Evolutionary conservation across 345 rosid species (phyloP).

Genomic region (Ceriops decandra): DNA sequence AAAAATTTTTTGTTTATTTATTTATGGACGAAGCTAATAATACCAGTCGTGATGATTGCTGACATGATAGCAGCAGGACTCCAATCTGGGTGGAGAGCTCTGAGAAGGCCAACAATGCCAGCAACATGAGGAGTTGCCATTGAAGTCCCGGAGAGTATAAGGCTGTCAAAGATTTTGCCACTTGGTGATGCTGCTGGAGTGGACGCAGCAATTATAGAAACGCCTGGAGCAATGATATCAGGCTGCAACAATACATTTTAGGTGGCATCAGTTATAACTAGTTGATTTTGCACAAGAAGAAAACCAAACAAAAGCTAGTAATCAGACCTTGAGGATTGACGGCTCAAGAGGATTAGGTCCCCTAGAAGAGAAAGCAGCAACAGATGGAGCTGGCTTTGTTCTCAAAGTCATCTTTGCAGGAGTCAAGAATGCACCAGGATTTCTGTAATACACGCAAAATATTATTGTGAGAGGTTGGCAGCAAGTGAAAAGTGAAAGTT

Average conservation of each 20-base stretch:
- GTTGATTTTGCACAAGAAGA: not conserved
- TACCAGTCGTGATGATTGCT: slow-evolving; percentile 51
- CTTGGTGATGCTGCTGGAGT: slow-evolving; percentile 22
- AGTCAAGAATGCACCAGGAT: slow-evolving; percentile 27
- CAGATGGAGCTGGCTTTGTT: slow-evolving; percentile 22
- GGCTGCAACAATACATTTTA: slow-evolving; percentile 27
- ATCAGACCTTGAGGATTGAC: slow-evolving; percentile 38
- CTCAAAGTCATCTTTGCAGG: slow-evolving; percentile 5
- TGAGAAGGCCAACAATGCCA: slow-evolving; percentile 47
- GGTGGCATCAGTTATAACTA: too few relatives aligned
- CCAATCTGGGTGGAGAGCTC: slow-evolving; percentile 43
- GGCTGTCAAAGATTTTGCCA: slow-evolving; percentile 21
- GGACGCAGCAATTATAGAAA: slow-evolving; percentile 42
- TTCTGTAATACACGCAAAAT: slow-evolving; percentile 21
- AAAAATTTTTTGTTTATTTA: not conserved
- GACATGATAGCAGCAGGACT: slow-evolving; percentile 50
- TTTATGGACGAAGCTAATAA: not conserved
- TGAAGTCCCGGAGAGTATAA: slow-evolving; percentile 41
- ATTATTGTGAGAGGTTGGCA: too few relatives aligned
- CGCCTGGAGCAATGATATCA: slow-evolving; percentile 57
- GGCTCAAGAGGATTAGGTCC: slow-evolving; percentile 37
- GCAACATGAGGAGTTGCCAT: slow-evolving; percentile 57
- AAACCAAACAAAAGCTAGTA: not conserved
- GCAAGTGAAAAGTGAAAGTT: not conserved
- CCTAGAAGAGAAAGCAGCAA: slow-evolving; percentile 39